Evolutionary conservation across 441 rosid species (phyloP).

Genomic region (Theobroma grandiflorum): DNA sequence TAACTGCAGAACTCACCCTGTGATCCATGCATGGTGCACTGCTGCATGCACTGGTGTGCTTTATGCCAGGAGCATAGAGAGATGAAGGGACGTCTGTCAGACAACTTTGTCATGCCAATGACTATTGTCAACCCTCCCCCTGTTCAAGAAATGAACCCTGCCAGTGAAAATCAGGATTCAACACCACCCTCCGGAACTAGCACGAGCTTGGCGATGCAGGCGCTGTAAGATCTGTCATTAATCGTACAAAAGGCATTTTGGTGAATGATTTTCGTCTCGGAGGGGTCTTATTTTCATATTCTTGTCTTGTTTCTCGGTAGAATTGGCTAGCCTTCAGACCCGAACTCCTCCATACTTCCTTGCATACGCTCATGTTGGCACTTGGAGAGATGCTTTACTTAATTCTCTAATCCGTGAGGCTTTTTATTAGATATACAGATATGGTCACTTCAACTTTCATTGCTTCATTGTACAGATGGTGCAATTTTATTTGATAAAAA

Average conservation of each 20-base stretch:
- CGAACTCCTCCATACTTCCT: not conserved
- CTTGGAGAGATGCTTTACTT: not conserved
- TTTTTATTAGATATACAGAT: constrained; percentile 15
- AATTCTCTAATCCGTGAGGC: not conserved
- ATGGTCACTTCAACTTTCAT: not conserved
- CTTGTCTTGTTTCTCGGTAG: not conserved
- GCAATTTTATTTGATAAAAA: not conserved
- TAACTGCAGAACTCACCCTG: constrained; percentile 68
- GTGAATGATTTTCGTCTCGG: not conserved
- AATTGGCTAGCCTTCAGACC: not conserved
- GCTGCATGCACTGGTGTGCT: constrained; percentile 75
- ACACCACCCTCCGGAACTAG: constrained; percentile 59
- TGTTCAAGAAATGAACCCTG: constrained; percentile 68
- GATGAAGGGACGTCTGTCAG: constrained; percentile 76
- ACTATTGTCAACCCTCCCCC: constrained; percentile 75
- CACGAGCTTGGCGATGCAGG: constrained; percentile 78
- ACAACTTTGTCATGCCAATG: constrained; percentile 67
- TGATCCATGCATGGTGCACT: constrained; percentile 76
- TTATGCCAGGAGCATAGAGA: constrained; percentile 84
- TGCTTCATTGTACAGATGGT: not conserved
- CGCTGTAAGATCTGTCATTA: constrained; percentile 49
- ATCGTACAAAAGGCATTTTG: constrained; percentile 16
- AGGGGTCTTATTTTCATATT: not conserved
- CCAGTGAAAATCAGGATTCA: constrained; percentile 46
- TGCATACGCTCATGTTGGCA: not conserved